Base-by-base conservation (phyloP, 768 basidiomycete genomes). In the Hemileccinum impolitum region DNA sequence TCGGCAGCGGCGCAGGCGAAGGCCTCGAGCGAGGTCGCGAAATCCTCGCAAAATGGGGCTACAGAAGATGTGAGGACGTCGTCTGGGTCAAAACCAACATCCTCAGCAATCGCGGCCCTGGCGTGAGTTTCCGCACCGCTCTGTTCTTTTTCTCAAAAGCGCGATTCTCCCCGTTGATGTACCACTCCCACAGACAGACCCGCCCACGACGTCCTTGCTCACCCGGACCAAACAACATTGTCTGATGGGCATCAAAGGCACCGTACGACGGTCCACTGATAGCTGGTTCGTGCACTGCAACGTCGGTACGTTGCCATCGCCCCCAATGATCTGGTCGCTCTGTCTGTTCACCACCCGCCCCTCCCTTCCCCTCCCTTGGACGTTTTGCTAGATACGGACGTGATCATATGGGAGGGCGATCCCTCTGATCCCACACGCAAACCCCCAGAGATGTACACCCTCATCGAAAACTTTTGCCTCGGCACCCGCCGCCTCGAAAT, bases 211-310 rank as follows among this genome's bases (percentile, higher is more conserved):
- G 3, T 87, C 92, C 3, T 72, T 97, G 23, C 75, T 95, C 26
- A 91, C 88, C 18, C 80, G 94, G 23, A 93, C 92, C 32, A 93
- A 97, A 66, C 91, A 97, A 57, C 95, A 98, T 62, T 97, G 94
- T 66, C 70, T 98, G 42, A 96, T 98, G 77, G 95, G 95, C 34
- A 98, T 99, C 55, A 82, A 92, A 41, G 96, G 96, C 13, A 98
- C 96, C 2, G 95, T 99, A 12, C 82, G 95, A 19, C 79, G 96
- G 26, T 91, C 90, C 17, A 94, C 89, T 1, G 96, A 99, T 65
- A 87, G 85, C 51, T 90, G 91, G 86, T 94, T 98, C 68, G 95
- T 96, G 0, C 95, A 99, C 67, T 97, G 94, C 64, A 99, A 99
- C 69, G 88, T 99, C 56, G 92, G 90, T 90, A 65, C 43, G 90